Evolutionary conservation across 208 protist species (phyloP).

Genomic region (Wallacemonas rigidus): DNA sequence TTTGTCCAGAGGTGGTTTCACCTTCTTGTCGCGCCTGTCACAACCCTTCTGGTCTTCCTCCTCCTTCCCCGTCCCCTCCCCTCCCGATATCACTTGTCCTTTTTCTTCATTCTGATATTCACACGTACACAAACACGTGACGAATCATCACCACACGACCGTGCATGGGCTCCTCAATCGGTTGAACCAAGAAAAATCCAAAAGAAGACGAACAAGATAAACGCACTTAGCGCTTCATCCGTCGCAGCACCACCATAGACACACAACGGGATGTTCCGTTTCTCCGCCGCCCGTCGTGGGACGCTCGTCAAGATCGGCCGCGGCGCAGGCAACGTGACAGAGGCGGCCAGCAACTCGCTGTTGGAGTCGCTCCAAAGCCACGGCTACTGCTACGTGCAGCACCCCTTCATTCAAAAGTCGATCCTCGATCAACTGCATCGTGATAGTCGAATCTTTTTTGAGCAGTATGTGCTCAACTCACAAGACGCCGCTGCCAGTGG

Average conservation of each 20-base stretch:
- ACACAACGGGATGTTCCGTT: constrained; percentile 37
- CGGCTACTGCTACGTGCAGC: constrained; percentile 90
- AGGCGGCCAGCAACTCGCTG: constrained; percentile 79
- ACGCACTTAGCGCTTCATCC: not conserved
- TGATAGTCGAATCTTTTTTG: constrained; percentile 84
- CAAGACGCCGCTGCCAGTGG: constrained; percentile 28
- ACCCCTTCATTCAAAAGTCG: constrained; percentile 85
- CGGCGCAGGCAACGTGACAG: constrained; percentile 73
- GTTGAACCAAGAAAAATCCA: constrained; percentile 7
- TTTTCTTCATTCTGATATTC: no score
- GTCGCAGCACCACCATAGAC: not conserved
- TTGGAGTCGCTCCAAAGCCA: constrained; percentile 85
- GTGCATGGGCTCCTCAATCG: no score
- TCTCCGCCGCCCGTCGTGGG: constrained; percentile 38
- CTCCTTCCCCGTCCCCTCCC: no score
- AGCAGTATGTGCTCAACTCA: constrained; percentile 73
- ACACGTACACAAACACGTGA: no score
- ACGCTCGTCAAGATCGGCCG: constrained; percentile 85
- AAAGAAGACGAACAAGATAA: not conserved
- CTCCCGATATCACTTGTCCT: no score
- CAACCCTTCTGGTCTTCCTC: no score
- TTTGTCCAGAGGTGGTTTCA: no score
- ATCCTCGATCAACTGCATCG: constrained; percentile 87
- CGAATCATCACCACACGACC: no score
- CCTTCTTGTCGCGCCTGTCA: no score